phyloP scores from a whole-genome alignment of 176 grass and related monocot genomes.

The Aechmea fasciata region DNA sequence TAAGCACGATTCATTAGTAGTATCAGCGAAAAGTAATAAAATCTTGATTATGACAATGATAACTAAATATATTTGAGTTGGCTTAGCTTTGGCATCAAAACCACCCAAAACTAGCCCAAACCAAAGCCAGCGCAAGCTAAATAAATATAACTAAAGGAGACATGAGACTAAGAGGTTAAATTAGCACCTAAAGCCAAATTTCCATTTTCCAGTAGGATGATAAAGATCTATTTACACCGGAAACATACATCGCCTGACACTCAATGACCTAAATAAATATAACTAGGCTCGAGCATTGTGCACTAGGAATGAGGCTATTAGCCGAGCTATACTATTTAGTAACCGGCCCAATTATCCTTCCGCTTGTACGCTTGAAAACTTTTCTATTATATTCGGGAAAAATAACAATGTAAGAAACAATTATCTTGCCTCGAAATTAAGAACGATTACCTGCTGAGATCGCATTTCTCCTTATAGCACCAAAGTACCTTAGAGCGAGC shows the following conservation, averaged over 20 bases:
- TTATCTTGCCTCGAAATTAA: not conserved
- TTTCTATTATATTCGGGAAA: not conserved
- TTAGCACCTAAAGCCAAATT: not conserved
- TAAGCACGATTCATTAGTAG: slow-evolving; percentile 12
- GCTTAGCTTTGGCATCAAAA: not conserved
- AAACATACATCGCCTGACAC: not conserved
- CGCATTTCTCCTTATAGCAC: slow-evolving; percentile 91
- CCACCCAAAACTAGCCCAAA: too few relatives aligned
- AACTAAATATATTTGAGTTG: not conserved
- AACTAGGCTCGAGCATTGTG: not conserved
- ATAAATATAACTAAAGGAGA: not conserved
- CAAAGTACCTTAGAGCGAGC: slow-evolving; percentile 63
- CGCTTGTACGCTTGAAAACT: not conserved
- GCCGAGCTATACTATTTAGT: not conserved
- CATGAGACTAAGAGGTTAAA: not conserved
- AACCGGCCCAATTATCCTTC: not conserved
- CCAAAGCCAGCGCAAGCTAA: too few relatives aligned
- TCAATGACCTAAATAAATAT: not conserved
- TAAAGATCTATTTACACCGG: too few relatives aligned
- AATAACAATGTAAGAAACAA: not conserved
- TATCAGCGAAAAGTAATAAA: not conserved
- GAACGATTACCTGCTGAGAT: slow-evolving; percentile 66
- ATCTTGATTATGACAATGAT: not conserved
- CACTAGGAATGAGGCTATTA: too few relatives aligned
- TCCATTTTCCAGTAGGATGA: too few relatives aligned